Evolutionary conservation across 352 stramenopile species (phyloP).

Genomic region (Globisporangium splendens): DNA sequence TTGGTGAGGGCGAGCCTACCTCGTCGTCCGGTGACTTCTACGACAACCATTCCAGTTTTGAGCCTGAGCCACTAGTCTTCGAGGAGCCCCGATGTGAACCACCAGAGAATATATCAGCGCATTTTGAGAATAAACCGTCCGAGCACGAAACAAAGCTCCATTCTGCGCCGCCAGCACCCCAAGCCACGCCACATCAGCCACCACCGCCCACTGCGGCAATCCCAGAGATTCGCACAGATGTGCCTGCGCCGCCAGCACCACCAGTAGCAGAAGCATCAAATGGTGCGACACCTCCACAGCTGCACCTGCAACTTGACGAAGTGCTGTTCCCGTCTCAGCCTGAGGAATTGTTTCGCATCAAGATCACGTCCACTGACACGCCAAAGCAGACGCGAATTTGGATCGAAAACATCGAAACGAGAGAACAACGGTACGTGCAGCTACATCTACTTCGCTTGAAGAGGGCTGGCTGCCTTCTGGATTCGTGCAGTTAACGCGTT

Average conservation of each 20-base stretch:
- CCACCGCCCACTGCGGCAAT: too few relatives aligned
- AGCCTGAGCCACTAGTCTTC: slow-evolving; percentile 6
- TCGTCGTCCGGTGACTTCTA: neutral
- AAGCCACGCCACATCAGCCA: too few relatives aligned
- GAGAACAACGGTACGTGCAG: slow-evolving; percentile 17
- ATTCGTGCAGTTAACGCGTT: too few relatives aligned
- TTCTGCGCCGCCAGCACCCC: neutral
- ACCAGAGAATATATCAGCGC: neutral
- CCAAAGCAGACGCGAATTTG: slow-evolving; percentile 19
- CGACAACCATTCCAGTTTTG: slow-evolving; percentile 6
- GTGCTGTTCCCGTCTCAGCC: slow-evolving; percentile 25
- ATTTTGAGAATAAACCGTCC: neutral
- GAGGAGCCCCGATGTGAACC: neutral
- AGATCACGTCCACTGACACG: slow-evolving; percentile 14
- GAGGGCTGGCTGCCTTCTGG: too few relatives aligned
- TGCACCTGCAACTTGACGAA: slow-evolving; percentile 26
- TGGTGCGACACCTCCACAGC: neutral
- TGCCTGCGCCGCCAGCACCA: neutral
- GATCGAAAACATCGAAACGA: slow-evolving; percentile 25
- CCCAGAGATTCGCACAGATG: neutral
- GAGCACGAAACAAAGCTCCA: neutral
- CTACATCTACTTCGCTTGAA: neutral
- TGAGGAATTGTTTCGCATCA: slow-evolving; percentile 24
- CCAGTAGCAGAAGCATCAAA: neutral
- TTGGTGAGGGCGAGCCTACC: neutral